Conservation (phyloP, 306 rosid genomes). For the Cicer pinnatifidum region DNA sequence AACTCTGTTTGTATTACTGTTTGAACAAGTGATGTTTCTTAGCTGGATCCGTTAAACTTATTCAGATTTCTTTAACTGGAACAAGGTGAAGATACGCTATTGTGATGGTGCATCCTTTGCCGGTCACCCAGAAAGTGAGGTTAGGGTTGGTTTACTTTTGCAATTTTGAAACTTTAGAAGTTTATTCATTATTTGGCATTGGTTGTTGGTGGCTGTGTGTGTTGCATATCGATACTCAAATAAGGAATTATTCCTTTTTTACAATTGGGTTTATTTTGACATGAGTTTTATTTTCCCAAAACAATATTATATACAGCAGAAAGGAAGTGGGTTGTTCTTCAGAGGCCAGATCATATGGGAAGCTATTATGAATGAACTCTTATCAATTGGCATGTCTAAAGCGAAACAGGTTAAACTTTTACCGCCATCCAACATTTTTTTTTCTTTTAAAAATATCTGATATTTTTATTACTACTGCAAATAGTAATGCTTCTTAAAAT, state of each 20-base stretch:
- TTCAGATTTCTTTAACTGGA: conserved; percentile 94
- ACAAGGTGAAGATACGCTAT: conserved; percentile 89
- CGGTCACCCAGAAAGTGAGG: conserved; percentile 77
- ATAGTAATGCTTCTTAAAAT: neutral
- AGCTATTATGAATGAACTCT: conserved; percentile 78
- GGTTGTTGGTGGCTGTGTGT: neutral
- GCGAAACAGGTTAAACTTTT: conserved; percentile 70
- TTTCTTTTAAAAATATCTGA: neutral
- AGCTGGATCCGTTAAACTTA: conserved; percentile 48
- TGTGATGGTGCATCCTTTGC: conserved; percentile 96
- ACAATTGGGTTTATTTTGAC: conserved; percentile 19
- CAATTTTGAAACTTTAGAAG: conserved; percentile 9
- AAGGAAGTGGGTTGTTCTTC: conserved; percentile 64
- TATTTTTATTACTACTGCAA: neutral
- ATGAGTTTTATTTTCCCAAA: neutral
- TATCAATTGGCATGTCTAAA: conserved; percentile 76
- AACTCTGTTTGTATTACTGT: neutral
- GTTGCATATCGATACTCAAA: conserved; percentile 5
- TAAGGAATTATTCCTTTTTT: conserved; percentile 5
- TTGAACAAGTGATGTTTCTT: conserved; percentile 44
- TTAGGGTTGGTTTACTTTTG: conserved; percentile 50
- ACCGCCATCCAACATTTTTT: conserved; percentile 17
- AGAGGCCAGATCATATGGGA: conserved; percentile 97
- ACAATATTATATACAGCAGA: conserved; percentile 45
- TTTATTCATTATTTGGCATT: conserved; percentile 14